Evolutionary conservation across 495 filamentous ascomycete genomes (phyloP).

Genomic region (Penicillium roqueforti): DNA sequence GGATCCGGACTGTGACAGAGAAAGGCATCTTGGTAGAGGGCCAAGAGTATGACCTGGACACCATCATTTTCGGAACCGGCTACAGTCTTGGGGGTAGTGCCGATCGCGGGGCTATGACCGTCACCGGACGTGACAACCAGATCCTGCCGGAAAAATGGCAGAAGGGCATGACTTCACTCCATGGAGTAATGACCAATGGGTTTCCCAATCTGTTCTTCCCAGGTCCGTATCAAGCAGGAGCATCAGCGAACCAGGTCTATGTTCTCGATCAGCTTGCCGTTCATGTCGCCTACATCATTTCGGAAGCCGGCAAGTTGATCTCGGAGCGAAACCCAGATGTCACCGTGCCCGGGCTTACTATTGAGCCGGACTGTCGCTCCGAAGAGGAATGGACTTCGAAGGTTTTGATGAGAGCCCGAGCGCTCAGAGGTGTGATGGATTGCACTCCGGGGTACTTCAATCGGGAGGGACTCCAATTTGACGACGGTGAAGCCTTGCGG

Average conservation of each 20-base stretch:
- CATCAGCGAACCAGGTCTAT: conserved; percentile 35
- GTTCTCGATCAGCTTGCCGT: conserved; percentile 34
- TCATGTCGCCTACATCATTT: conserved; percentile 46
- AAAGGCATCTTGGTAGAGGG: conserved; percentile 25
- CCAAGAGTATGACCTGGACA: conserved; percentile 33
- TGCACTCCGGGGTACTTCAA: conserved; percentile 60
- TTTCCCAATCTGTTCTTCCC: conserved; percentile 55
- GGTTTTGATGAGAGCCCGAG: conserved; percentile 36
- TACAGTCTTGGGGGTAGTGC: conserved; percentile 26
- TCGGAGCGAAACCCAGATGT: neutral
- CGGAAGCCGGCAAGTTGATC: conserved; percentile 26
- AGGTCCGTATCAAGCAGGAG: conserved; percentile 34
- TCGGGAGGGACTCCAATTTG: conserved; percentile 34
- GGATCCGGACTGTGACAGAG: conserved; percentile 18
- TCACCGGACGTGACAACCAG: conserved; percentile 39
- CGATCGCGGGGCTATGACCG: conserved; percentile 32
- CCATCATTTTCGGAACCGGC: conserved; percentile 35
- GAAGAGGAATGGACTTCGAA: conserved; percentile 46
- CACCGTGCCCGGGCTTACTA: conserved; percentile 8
- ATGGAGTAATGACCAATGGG: conserved; percentile 39
- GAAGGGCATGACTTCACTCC: conserved; percentile 36
- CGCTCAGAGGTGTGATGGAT: conserved; percentile 33
- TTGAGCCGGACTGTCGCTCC: conserved; percentile 41
- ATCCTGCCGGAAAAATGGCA: conserved; percentile 44
- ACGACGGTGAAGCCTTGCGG: neutral